Base-by-base conservation (phyloP, 179 eudicot genomes). In the Silene noctiflora region DNA sequence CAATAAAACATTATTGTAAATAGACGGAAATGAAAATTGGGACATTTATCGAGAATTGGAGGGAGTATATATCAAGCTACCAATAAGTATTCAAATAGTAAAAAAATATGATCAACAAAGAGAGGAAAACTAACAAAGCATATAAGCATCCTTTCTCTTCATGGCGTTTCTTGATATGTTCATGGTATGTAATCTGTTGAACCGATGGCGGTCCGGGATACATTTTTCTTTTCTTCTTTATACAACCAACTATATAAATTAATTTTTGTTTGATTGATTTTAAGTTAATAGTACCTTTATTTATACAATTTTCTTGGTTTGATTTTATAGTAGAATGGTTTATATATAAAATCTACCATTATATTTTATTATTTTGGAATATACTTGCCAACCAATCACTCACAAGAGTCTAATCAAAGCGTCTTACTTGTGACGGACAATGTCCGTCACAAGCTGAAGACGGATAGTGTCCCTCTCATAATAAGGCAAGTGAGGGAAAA, bases 121-220 rank as follows among this genome's bases (percentile, higher is more conserved):
- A 24, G 21, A 53, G 11, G 19, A 64, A 55, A 24, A 73, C 81
- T 22, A 16, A 78, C 81, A 60, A 29, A 51, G 81, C 81, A 73
- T 78, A 78, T 9, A 78, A 5, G 73, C 72, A 78, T 78, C 81
- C 81, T 56, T 67, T 72, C 42, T 78, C 81, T 13, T 72, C 68
- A 58, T 73, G 81, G 12, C 81, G 81, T 73, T 67, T 66, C 67
- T 78, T 78, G 39, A 78, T 53, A 58, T 78, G 81, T 0, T 73
- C 81, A 53, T 31, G 48, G 58, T 64, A 78, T 12, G 81, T 1
- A 16, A 78, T 78, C 27, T 73, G 22, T 73, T 78, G 73, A 24
- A 3, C 46, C 24, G 17, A n/a, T 9, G 81, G 81, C 17, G 81
- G 77, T 31, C 69, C 76, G 33, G 51, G 44, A 53, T 78, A 53